phyloP scores from a whole-genome alignment of 805 yeast genomes.

The Cyberlindnera xylosilytica region DNA sequence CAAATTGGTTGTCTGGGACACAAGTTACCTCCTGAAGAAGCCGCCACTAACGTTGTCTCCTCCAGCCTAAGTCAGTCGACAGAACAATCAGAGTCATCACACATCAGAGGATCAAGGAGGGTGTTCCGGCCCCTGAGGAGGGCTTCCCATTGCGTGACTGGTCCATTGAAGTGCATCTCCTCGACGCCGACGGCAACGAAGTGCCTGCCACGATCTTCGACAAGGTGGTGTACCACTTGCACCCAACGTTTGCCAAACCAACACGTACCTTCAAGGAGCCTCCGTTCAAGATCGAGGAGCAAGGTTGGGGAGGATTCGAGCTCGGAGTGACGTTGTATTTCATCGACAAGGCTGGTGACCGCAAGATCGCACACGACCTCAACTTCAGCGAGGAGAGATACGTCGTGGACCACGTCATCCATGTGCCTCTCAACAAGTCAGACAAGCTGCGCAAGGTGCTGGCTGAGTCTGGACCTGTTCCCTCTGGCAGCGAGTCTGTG shows the following conservation, averaged over 20 bases:
- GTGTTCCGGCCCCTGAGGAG: conserved; percentile 80
- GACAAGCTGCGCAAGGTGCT: conserved; percentile 69
- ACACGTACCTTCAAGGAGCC: conserved; percentile 73
- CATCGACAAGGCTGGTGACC: conserved; percentile 85
- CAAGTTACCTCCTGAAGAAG: background rate
- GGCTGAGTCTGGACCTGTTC: conserved; percentile 80
- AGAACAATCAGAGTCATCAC: conserved; percentile 89
- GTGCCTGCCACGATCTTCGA: conserved; percentile 87
- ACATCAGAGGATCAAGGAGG: conserved; percentile 75
- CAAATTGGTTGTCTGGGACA: background rate
- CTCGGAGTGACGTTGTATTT: conserved; percentile 74
- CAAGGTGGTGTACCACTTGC: conserved; percentile 88
- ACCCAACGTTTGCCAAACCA: conserved; percentile 93
- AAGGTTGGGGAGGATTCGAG: conserved; percentile 99
- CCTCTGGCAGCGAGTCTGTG: conserved; percentile 37
- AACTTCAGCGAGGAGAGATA: conserved; percentile 79
- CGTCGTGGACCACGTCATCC: conserved; percentile 71
- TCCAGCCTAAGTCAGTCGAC: conserved; percentile 44
- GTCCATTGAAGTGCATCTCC: conserved; percentile 72
- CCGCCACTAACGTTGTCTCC: background rate
- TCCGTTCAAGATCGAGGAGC: conserved; percentile 85
- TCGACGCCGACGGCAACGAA: conserved; percentile 78
- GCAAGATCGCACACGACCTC: conserved; percentile 82
- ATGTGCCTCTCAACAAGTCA: conserved; percentile 68
- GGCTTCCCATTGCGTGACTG: conserved; percentile 94